Conservation (phyloP, 805 yeast genomes). For the Hemisphaericaspora nanyangensis region DNA sequence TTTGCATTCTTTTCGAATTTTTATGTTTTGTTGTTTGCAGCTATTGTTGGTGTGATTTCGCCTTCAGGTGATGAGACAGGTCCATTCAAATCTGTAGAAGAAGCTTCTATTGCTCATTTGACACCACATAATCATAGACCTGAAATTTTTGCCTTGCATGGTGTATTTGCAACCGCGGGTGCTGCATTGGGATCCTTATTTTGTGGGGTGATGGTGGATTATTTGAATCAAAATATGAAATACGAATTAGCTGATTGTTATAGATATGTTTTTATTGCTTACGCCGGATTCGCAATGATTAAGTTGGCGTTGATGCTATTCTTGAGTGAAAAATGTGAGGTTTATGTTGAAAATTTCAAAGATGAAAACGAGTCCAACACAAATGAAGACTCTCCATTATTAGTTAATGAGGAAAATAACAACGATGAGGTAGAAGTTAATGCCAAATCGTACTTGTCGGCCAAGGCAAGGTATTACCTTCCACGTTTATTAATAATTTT, state of each 20-base stretch:
- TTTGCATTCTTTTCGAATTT: constrained; percentile 58
- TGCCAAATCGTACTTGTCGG: constrained; percentile 33
- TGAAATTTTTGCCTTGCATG: constrained; percentile 71
- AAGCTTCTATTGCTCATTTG: constrained; percentile 75
- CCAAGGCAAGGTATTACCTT: constrained; percentile 40
- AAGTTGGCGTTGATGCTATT: constrained; percentile 50
- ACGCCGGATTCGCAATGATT: constrained; percentile 49
- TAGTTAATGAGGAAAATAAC: constrained; percentile 5
- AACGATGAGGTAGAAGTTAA: constrained; percentile 6
- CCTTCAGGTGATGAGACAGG: constrained; percentile 91
- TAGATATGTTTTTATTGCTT: constrained; percentile 52
- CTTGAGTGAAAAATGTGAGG: constrained; percentile 53
- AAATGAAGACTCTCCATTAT: background rate
- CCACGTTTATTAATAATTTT: constrained; percentile 55
- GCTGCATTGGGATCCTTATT: constrained; percentile 67
- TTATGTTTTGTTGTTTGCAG: constrained; percentile 58
- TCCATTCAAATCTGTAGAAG: constrained; percentile 84
- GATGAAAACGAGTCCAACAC: background rate
- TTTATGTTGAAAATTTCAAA: constrained; percentile 19
- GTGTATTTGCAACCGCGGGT: constrained; percentile 65
- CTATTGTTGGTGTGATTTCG: constrained; percentile 80
- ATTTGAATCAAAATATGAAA: constrained; percentile 25
- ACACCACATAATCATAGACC: constrained; percentile 64
- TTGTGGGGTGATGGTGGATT: constrained; percentile 59
- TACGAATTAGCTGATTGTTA: constrained; percentile 45